Conservation (phyloP, 75 land plant genomes). For the Pseudotsuga menziesii region DNA sequence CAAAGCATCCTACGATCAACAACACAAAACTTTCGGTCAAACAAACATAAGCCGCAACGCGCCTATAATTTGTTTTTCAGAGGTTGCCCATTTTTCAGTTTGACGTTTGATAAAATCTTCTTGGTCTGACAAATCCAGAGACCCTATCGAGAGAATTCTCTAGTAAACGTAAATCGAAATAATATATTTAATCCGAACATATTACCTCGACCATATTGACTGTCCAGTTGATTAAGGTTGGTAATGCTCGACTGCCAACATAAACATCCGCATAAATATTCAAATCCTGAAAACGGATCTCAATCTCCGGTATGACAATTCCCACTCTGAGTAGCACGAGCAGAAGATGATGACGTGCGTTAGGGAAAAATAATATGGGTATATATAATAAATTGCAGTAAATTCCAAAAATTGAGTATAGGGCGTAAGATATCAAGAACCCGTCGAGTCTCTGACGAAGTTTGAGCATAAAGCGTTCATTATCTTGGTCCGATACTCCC, state of each 20-base stretch:
- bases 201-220: constrained; percentile 19
- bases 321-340: constrained; percentile 14
- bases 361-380: not conserved
- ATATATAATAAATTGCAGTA: not conserved
- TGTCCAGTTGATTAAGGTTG: constrained; percentile 14
- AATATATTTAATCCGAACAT: not conserved
- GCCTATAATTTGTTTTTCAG: too few species aligned
- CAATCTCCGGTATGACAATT: constrained; percentile 25
- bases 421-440: constrained; percentile 13
- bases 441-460: constrained; percentile 54
- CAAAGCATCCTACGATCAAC: too few species aligned
- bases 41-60: too few species aligned
- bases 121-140: too few species aligned
- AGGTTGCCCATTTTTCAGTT: too few species aligned
- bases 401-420: not conserved
- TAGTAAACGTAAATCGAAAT: too few species aligned
- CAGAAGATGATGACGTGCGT: not conserved
- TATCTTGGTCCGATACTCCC: constrained; percentile 63
- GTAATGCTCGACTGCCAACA: constrained; percentile 23
- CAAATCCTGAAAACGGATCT: constrained; percentile 22
- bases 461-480: constrained; percentile 47
- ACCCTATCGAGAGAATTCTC: too few species aligned
- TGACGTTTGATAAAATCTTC: too few species aligned
- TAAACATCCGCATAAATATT: constrained; percentile 19
- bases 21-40: too few species aligned